Conservation (phyloP, 2,329 filamentous ascomycete species). For the Talaromyces sp. region DNA sequence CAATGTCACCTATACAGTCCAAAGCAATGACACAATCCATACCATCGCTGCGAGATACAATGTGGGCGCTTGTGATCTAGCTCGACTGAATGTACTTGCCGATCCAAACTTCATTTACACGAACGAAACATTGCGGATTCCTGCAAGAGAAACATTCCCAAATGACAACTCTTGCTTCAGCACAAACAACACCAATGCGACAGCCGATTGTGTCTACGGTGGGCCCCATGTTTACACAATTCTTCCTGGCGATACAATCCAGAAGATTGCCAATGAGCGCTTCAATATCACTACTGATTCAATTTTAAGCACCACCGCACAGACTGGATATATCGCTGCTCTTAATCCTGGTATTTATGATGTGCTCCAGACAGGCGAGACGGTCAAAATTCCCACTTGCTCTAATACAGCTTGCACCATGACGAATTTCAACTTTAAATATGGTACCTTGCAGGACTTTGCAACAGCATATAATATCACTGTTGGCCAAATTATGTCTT, state of each 20-base stretch:
- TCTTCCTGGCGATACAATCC: background rate
- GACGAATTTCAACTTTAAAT: background rate
- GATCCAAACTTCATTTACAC: background rate
- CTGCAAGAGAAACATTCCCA: background rate
- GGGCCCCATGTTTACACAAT: slow-evolving; percentile 1
- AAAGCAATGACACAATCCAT: background rate
- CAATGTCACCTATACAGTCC: no score
- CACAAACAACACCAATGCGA: background rate
- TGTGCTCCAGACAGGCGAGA: background rate
- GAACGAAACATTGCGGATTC: background rate
- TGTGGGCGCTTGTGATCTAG: background rate
- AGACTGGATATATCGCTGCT: background rate
- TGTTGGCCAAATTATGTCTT: background rate
- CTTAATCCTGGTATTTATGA: background rate
- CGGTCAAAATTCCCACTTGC: background rate
- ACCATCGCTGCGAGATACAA: background rate
- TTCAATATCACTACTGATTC: background rate
- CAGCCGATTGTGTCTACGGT: background rate
- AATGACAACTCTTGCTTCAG: background rate
- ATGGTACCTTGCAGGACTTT: background rate
- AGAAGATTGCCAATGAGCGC: background rate
- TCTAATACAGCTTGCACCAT: background rate
- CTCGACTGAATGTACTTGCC: background rate
- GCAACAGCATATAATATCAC: background rate
- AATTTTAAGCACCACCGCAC: background rate